Base-by-base conservation (phyloP, 306 rosid genomes). In the Rosa multiflora region DNA sequence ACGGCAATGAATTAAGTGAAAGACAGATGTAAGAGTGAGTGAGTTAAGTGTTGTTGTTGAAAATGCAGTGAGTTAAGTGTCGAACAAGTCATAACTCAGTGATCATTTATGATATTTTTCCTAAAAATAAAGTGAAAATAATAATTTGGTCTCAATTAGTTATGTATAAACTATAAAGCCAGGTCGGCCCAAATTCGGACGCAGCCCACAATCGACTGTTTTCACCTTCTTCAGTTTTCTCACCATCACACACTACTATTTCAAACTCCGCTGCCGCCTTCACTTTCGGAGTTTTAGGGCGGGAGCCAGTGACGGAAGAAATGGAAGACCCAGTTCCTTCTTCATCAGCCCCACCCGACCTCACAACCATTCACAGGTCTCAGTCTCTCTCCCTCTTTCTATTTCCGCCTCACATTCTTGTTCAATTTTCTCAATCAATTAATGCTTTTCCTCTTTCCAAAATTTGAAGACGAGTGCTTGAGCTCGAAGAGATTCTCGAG, bases 311-410 rank as follows among this genome's bases (percentile, higher is more conserved):
- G 53, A 42, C 43, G 14, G 39, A 51, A 46, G 29, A 32, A 44
- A 80, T 79, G 82, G 90, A 87, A 40, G 69, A 70, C 67, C 75
- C 80, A 6, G 76, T 77, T 81, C 73, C 87, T 76, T 72, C 73
- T 46, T 46, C 85, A 62, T 67, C 2, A 11, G 11, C 35, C 23
- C 35, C 75, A 46, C 71, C 77, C 40, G 88, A 87, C 43, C 80
- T 82, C 73, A 69, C 72, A 70, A 18, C 82, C 78, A 59, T 87
- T 46, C 82, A 58, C 75, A 88, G 93, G 98, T 93, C 76, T 78
- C 79, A 75, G 66, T 77, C 72, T 32, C 51, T 78, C 66, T 73
- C 35, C 63, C 46, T 35, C 53, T 43, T 12, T 73, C 23, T 64
- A 8, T 37, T 3, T 39, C 40, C 52, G 10, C 0, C 48, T 59